A percentile compares a stretch with the other conserved stretches of the same genome.
Evolutionary conservation across 768 basidiomycete species (phyloP).

Genomic region (Naganishia onofrii): DNA sequence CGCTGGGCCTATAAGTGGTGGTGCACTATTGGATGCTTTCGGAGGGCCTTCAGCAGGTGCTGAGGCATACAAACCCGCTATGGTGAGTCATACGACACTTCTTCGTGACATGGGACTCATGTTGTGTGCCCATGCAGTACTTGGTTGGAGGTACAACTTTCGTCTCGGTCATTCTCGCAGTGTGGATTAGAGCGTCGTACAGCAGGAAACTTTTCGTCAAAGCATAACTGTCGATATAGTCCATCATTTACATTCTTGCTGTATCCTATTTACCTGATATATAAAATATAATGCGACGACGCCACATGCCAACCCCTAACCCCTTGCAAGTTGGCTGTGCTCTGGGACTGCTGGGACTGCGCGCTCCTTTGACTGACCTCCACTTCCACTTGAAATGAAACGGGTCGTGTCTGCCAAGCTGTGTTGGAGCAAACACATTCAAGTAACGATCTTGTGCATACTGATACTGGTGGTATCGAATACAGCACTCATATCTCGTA

Average conservation of each 20-base stretch:
- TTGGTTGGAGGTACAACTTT: conserved; percentile 26
- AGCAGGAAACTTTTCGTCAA: conserved; percentile 17
- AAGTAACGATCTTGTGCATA: not conserved
- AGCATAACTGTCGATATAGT: not conserved
- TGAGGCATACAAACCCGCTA: conserved; percentile 33
- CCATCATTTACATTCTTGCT: too few relatives aligned
- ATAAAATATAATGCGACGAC: too few relatives aligned
- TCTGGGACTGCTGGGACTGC: not conserved
- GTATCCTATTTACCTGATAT: too few relatives aligned
- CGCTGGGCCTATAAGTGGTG: conserved; percentile 35
- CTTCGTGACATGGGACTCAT: too few relatives aligned
- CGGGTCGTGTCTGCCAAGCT: not conserved
- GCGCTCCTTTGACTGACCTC: conserved; percentile 1
- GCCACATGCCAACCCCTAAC: too few relatives aligned
- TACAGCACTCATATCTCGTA: not conserved
- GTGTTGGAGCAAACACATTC: not conserved
- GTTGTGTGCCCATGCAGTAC: not conserved
- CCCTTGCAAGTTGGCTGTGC: not conserved
- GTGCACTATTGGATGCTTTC: conserved; percentile 34
- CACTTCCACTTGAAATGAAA: not conserved
- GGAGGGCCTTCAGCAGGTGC: conserved; percentile 32
- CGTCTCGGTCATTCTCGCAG: conserved; percentile 15
- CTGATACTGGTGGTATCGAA: not conserved
- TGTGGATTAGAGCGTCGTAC: conserved; percentile 24
- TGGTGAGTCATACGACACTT: conserved; percentile 21